phyloP scores from a whole-genome alignment of 192 early-diverging fungal genomes.

The Diversispora epigaea region DNA sequence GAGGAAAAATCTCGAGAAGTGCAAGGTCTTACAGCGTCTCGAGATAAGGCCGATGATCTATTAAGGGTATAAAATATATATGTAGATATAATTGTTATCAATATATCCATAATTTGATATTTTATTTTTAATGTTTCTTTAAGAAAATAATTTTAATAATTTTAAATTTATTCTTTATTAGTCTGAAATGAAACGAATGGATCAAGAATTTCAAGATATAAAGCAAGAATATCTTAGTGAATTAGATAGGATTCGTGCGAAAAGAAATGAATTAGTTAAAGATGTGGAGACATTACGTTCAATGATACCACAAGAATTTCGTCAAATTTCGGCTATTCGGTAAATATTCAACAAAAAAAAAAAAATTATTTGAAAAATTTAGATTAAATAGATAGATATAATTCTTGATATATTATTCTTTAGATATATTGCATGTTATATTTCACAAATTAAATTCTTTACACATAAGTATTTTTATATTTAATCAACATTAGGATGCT shows the following conservation, averaged over 20 bases:
- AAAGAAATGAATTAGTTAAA: slow-evolving; percentile 34
- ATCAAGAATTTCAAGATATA: neutral
- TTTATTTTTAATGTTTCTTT: neutral
- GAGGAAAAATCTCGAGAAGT: too few relatives aligned
- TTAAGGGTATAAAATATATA: too few relatives aligned
- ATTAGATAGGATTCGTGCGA: slow-evolving; percentile 31
- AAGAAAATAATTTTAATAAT: neutral
- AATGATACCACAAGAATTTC: slow-evolving; percentile 30
- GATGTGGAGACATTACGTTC: slow-evolving; percentile 36
- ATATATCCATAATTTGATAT: neutral
- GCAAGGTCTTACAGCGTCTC: too few relatives aligned
- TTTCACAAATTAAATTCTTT: too few relatives aligned
- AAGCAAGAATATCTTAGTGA: slow-evolving; percentile 12
- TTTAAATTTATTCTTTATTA: neutral
- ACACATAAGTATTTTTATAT: too few relatives aligned
- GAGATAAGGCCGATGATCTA: too few relatives aligned
- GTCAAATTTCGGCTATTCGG: slow-evolving; percentile 14
- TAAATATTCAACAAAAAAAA: too few relatives aligned
- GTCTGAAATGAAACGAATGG: neutral
- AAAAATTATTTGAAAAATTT: too few relatives aligned
- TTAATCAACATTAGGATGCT: slow-evolving; percentile 2
- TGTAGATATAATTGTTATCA: too few relatives aligned
- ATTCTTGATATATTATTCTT: too few relatives aligned
- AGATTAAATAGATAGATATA: too few relatives aligned
- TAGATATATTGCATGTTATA: too few relatives aligned